Evolutionary conservation across 768 basidiomycete species (phyloP).

Genomic region (Cystofilobasidium ferigula): DNA sequence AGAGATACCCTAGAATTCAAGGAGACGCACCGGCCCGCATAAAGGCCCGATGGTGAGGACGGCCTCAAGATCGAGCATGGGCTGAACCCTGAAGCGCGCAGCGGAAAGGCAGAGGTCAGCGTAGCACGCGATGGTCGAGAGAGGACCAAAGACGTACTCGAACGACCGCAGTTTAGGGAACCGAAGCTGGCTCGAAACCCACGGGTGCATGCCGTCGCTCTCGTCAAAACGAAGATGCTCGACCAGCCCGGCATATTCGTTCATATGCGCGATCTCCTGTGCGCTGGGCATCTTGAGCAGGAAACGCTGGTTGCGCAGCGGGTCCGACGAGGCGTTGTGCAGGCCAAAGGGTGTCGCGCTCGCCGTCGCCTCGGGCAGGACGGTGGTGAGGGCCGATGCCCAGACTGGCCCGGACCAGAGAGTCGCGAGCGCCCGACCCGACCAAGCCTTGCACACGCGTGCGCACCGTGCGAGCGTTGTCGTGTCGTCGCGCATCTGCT

Average conservation of each 20-base stretch:
- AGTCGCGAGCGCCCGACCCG: not conserved
- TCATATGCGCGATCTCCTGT: not conserved
- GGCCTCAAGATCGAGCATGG: conserved; percentile 11
- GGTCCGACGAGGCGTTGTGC: not conserved
- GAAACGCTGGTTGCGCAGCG: conserved; percentile 15
- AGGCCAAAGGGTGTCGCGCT: conserved; percentile 2
- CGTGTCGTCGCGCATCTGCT: conserved; percentile 3
- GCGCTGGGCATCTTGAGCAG: not conserved
- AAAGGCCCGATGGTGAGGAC: conserved; percentile 9
- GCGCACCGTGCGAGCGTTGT: not conserved
- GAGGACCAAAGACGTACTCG: not conserved
- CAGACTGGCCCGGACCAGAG: conserved; percentile 11
- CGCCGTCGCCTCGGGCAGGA: not conserved
- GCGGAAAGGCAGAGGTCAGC: too few species aligned
- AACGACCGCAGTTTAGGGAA: not conserved
- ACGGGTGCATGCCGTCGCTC: conserved; percentile 16
- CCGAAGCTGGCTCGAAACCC: not conserved
- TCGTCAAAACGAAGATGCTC: conserved; percentile 18
- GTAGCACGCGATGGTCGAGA: too few species aligned
- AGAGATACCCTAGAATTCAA: not conserved
- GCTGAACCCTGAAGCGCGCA: not conserved
- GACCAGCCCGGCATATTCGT: not conserved
- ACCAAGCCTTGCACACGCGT: not conserved
- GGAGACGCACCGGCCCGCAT: not conserved
- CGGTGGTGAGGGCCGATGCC: not conserved